These are phyloP conservation scores for Eucalyptus victrix DNA, from an alignment of 345 rosid species.

Conservation along the genomic window DNA sequence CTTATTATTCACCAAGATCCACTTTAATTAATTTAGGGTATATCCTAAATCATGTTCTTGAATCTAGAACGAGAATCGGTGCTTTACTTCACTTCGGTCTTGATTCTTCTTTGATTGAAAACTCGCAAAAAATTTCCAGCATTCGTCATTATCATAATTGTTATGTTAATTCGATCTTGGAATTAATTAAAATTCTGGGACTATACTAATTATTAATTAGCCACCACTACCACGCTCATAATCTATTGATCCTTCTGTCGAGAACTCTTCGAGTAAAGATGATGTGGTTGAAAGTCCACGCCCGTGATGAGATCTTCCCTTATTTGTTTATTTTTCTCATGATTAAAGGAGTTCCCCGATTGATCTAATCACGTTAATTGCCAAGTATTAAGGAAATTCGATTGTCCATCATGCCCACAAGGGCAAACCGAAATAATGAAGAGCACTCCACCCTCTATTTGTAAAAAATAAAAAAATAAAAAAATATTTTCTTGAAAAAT, in stretches of 20 bases:
- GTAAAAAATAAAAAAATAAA: accelerated
- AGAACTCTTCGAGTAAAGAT: neutral
- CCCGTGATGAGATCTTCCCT: neutral
- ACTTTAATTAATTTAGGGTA: neutral
- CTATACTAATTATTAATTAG: neutral
- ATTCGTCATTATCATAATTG: neutral
- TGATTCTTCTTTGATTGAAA: neutral
- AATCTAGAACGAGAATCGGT: neutral
- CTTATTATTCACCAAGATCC: neutral
- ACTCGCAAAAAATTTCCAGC: neutral
- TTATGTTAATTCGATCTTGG: neutral
- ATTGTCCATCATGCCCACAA: neutral
- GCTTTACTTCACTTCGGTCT: neutral
- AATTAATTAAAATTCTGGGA: neutral
- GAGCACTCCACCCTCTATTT: neutral
- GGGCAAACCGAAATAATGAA: neutral
- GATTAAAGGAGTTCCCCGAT: neutral
- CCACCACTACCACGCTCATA: neutral
- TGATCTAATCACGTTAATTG: neutral
- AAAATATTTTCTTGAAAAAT: neutral
- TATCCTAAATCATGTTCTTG: neutral
- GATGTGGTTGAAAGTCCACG: neutral
- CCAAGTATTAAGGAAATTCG: neutral
- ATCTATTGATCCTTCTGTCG: neutral
- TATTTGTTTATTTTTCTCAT: neutral